Conservation (phyloP, 805 yeast species). For the Wickerhamomyces subpelliculosus region DNA sequence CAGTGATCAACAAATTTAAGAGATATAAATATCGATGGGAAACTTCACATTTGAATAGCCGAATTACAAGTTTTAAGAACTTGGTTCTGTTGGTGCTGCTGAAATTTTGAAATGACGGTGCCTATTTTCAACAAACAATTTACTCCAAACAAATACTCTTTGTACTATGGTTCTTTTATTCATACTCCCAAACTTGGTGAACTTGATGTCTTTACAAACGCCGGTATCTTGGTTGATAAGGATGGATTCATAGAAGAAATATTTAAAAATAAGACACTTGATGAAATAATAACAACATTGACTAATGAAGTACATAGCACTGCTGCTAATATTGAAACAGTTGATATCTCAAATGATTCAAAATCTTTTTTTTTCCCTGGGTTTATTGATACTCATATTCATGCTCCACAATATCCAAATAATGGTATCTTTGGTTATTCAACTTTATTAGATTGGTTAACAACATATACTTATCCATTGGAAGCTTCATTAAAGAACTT, state of each 20-base stretch:
- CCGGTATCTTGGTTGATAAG: slow-evolving; percentile 62
- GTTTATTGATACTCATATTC: slow-evolving; percentile 76
- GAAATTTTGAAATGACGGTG: no score
- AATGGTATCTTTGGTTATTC: slow-evolving; percentile 78
- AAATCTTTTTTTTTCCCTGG: slow-evolving; percentile 72
- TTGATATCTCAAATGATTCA: slow-evolving; percentile 29
- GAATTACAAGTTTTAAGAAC: no score
- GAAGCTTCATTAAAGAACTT: slow-evolving; percentile 61
- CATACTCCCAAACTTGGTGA: slow-evolving; percentile 60
- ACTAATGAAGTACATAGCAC: slow-evolving; percentile 7
- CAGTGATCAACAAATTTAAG: no score
- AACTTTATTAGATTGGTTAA: slow-evolving; percentile 85
- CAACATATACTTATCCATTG: slow-evolving; percentile 81
- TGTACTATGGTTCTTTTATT: slow-evolving; percentile 64
- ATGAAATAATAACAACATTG: slow-evolving; percentile 18
- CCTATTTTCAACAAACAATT: neutral
- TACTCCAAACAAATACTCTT: slow-evolving; percentile 15
- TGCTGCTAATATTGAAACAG: slow-evolving; percentile 24
- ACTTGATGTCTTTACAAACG: slow-evolving; percentile 47
- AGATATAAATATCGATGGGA: no score
- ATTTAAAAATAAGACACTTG: slow-evolving; percentile 13
- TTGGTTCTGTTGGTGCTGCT: no score
- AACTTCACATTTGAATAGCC: no score
- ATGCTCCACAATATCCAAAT: slow-evolving; percentile 81
- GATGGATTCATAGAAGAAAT: neutral